Base-by-base conservation (phyloP, 306 rosid genomes). In the Amphicarpaea edgeworthii region DNA sequence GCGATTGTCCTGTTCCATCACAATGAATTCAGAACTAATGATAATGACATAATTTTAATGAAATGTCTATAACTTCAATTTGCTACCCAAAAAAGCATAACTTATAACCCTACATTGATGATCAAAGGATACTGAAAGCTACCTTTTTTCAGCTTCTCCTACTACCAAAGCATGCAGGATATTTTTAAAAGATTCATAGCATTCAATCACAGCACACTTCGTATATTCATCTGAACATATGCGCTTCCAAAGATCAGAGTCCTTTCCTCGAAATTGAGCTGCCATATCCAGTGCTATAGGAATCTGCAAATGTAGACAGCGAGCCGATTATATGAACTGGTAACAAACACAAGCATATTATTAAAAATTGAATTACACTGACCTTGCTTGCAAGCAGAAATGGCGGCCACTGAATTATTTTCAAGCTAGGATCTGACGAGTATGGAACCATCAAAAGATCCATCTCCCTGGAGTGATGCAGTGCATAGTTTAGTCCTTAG, bases 341-440 rank as follows among this genome's bases (percentile, higher is more conserved):
- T 24, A 73, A 75, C 55, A 82, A 50, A 82, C 41, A 59, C 32
- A 8, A 30, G 50, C 67, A 43, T 15, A 58, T 24, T 15, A 58
- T 24, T 16, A 82, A 76, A 78, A 50, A 51, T 63, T 30, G 16
- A 72, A 79, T 53, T 37, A 46, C 55, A 32, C 82, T 63, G 75
- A 91, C 99, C 97, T 95, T 95, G 97, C 97, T 90, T 58, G 99
- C 97, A 80, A 95, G 99, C 79, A 95, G 73, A 86, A 95, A 95
- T 15, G 97, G 99, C 21, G 99, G 97, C 97, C 98, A 95, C 85
- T 95, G 98, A 78, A 95, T 95, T 68, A 90, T 85, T 84, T 89
- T 92, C 70, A 95, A 81, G 77, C 95, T 73, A 45, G 92, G 96
- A 84, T 95, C 98, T 68, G 95, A 90, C 47, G 97, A 90, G 83